Evolutionary conservation across 2,329 filamentous ascomycete species (phyloP).

Genomic region (Fusarium paranaense): DNA sequence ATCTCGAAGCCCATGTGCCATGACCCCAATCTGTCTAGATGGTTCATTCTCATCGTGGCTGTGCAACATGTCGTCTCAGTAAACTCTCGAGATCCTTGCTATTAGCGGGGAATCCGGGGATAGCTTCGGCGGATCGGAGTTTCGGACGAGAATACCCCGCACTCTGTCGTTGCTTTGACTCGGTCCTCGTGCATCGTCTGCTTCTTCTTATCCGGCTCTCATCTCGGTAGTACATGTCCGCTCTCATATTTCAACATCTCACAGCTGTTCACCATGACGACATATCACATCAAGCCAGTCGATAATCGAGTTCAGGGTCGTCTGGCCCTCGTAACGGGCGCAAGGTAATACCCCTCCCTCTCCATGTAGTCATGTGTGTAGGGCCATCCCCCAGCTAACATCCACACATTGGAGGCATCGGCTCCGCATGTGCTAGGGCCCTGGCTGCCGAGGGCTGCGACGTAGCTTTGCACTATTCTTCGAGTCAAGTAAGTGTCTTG

Average conservation of each 20-base stretch:
- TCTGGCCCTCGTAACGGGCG: conserved; percentile 49
- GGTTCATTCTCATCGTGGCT: conserved; percentile 4
- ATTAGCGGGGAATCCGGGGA: conserved; percentile 16
- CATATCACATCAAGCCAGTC: conserved; percentile 33
- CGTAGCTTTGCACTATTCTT: conserved; percentile 50
- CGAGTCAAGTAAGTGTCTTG: conserved; percentile 44
- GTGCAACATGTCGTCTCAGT: conserved; percentile 24
- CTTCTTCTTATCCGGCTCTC: neutral
- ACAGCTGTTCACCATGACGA: conserved; percentile 24
- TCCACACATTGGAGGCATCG: conserved; percentile 50
- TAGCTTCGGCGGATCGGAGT: conserved; percentile 35
- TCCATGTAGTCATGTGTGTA: neutral
- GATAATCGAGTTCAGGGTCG: conserved; percentile 44
- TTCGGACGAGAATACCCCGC: conserved; percentile 31
- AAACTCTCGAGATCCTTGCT: neutral
- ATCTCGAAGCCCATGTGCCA: neutral
- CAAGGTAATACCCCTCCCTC: conserved; percentile 40
- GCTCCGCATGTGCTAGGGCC: conserved; percentile 46
- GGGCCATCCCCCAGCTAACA: neutral
- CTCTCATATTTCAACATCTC: neutral
- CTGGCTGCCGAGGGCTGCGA: conserved; percentile 52
- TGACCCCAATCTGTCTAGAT: conserved; percentile 12
- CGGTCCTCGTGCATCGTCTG: neutral
- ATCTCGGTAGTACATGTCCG: conserved; percentile 9
- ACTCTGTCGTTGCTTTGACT: conserved; percentile 4